A percentile compares a stretch with the other conserved stretches of the same genome.
Conservation (phyloP, 768 basidiomycete genomes). For the Lactifluus echinatus region DNA sequence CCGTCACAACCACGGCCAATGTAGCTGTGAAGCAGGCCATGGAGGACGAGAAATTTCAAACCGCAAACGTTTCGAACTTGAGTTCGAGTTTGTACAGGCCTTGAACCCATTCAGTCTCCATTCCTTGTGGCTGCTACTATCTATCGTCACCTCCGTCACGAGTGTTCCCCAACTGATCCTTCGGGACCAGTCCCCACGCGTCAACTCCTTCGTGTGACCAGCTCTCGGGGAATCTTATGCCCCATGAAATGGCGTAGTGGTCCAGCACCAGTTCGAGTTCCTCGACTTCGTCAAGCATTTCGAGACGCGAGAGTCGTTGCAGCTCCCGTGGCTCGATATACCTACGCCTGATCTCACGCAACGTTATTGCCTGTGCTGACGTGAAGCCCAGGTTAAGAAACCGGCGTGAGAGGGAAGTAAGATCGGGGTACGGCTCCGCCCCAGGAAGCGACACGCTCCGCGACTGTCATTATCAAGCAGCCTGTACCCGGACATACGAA, state of each 20-base stretch:
- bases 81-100: not conserved
- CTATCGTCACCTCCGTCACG: not conserved
- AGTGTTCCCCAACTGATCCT: not conserved
- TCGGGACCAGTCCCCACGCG: conserved; percentile 5
- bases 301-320: conserved; percentile 63
- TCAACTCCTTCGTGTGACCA: not conserved
- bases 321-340: conserved; percentile 44
- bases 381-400: conserved; percentile 54
- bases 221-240: conserved; percentile 22
- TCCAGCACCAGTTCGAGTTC: conserved; percentile 84
- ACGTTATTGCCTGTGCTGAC: conserved; percentile 45
- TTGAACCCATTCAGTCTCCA: too few species aligned
- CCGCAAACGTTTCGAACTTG: too few species aligned
- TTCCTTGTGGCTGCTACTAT: too few species aligned
- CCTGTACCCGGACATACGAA: not conserved
- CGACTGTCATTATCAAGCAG: not conserved
- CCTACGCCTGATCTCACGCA: conserved; percentile 57
- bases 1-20: too few species aligned
- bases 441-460: conserved; percentile 62
- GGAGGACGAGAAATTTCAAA: too few species aligned
- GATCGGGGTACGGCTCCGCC: conserved; percentile 48
- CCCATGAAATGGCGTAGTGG: conserved; percentile 90
- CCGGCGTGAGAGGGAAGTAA: conserved; percentile 48
- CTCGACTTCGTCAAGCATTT: conserved; percentile 90
- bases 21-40: too few species aligned